Base-by-base conservation (phyloP, 306 rosid species). In the Casuarina cunninghamiana region DNA sequence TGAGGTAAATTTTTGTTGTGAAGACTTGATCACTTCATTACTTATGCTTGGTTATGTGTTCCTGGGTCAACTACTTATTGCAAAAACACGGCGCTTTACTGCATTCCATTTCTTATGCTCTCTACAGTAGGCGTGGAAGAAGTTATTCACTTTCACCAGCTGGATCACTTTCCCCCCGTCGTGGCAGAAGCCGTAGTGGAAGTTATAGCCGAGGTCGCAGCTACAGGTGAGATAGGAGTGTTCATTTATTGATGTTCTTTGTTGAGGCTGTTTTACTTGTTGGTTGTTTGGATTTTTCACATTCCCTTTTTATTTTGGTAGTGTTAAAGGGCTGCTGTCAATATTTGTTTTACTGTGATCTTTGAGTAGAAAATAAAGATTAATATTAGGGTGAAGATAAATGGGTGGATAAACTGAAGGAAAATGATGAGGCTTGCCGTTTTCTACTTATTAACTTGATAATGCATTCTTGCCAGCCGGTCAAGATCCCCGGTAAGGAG, bases 121-220 rank as follows among this genome's bases (percentile, higher is more conserved):
- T 53, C 6, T 55, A 12, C 35, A n/a, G 82, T 67, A 79, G 93
- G 65, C 90, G 80, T 60, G 90, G 71, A 46, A 54, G 87, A 11
- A 88, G 94, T 72, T 79, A 69, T 54, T 91, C 96, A 17, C 84
- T 84, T 5, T 86, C 89, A 41, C 88, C 85, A 2, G 75, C 45
- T 10, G 81, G 91, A 78, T 89, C 94, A 9, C 84, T 83, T 17
- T 86, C 92, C 57, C 95, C 97, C 46, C 89, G 85, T 53, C 93
- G 81, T 53, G 93, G 86, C 13, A 86, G 95, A 78, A 88, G 93
- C 87, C 85, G 88, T 0, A 90, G 90, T 62, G 81, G 87, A 43
- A 92, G 97, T 80, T 90, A 87, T 83, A 92, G 90, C 76, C 83
- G 87, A 67, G 92, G 83, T n/a, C 89, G 89, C 53, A 92, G 96